Evolutionary conservation across 768 basidiomycete genomes (phyloP).

Genomic region (Sistotremastrum niveocremeum): DNA sequence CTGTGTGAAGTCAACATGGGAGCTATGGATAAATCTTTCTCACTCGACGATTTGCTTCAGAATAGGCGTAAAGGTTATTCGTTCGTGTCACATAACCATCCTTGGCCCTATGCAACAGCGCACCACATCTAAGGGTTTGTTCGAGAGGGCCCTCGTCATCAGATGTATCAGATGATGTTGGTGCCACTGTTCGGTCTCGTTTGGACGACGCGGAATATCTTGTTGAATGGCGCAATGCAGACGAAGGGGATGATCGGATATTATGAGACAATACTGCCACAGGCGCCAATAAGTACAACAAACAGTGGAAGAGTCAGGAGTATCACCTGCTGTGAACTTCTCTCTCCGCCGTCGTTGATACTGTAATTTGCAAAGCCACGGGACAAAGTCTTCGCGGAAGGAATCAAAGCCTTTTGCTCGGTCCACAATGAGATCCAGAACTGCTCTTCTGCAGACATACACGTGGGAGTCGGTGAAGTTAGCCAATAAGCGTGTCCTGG

Average conservation of each 20-base stretch:
- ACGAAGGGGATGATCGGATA: slow-evolving; percentile 31
- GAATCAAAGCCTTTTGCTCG: slow-evolving; percentile 66
- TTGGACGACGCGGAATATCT: background rate
- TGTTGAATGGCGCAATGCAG: slow-evolving; percentile 51
- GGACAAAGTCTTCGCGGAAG: slow-evolving; percentile 79
- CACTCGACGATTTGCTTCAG: slow-evolving; percentile 73
- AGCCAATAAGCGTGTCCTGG: slow-evolving; percentile 53
- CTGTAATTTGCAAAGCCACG: slow-evolving; percentile 83
- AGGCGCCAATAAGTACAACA: background rate
- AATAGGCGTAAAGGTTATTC: slow-evolving; percentile 63
- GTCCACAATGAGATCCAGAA: slow-evolving; percentile 53
- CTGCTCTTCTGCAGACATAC: slow-evolving; percentile 67
- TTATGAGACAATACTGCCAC: background rate
- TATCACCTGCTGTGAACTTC: slow-evolving; percentile 46
- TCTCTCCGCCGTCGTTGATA: slow-evolving; percentile 48
- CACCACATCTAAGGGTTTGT: slow-evolving; percentile 47
- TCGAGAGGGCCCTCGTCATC: slow-evolving; percentile 22
- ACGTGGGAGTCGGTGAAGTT: slow-evolving; percentile 77
- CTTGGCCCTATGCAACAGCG: slow-evolving; percentile 41
- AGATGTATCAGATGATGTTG: slow-evolving; percentile 28
- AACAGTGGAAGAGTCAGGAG: slow-evolving; percentile 1
- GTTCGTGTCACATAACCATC: slow-evolving; percentile 52
- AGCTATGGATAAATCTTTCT: slow-evolving; percentile 11
- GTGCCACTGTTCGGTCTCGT: slow-evolving; percentile 14
- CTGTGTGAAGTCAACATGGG: background rate